A percentile compares a stretch with the other conserved stretches of the same genome.
These are phyloP conservation scores for Akanthomyces muscarius DNA, from an alignment of 2,329 filamentous ascomycete species.

Conservation along the genomic window DNA sequence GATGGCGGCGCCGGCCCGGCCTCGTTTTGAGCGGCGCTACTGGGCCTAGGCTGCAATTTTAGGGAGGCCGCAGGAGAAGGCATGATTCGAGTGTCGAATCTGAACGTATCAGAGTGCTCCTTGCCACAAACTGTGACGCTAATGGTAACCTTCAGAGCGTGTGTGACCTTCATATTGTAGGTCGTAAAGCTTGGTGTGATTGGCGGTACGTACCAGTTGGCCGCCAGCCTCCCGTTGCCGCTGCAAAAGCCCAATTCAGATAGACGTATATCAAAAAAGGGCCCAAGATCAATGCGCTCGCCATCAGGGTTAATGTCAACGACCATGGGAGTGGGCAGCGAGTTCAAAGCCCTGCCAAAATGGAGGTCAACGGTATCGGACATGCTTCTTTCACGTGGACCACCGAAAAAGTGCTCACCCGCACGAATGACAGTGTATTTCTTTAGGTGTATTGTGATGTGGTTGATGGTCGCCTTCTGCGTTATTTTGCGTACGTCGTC, in stretches of 20 bases:
- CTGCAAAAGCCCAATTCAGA: neutral
- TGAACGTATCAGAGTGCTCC: neutral
- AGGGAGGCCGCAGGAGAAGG: neutral
- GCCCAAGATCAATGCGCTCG: neutral
- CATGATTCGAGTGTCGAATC: neutral
- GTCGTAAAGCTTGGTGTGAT: conserved; percentile 5
- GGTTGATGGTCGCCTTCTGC: conserved; percentile 1
- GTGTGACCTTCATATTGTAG: neutral
- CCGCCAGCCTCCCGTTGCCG: neutral
- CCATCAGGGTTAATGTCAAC: neutral
- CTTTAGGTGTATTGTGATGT: neutral
- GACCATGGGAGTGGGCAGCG: neutral
- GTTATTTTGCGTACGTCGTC: neutral
- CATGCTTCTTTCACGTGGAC: neutral
- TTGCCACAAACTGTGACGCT: conserved; percentile 5
- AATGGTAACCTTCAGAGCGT: neutral
- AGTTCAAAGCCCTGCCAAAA: neutral
- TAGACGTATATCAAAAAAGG: neutral
- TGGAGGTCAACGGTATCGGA: neutral
- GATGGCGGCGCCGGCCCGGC: neutral
- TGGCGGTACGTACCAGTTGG: neutral
- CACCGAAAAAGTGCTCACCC: neutral
- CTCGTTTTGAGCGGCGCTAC: neutral
- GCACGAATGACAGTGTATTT: neutral
- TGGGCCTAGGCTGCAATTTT: neutral